Base-by-base conservation (phyloP, 768 basidiomycete species). In the Mycena maculata region DNA sequence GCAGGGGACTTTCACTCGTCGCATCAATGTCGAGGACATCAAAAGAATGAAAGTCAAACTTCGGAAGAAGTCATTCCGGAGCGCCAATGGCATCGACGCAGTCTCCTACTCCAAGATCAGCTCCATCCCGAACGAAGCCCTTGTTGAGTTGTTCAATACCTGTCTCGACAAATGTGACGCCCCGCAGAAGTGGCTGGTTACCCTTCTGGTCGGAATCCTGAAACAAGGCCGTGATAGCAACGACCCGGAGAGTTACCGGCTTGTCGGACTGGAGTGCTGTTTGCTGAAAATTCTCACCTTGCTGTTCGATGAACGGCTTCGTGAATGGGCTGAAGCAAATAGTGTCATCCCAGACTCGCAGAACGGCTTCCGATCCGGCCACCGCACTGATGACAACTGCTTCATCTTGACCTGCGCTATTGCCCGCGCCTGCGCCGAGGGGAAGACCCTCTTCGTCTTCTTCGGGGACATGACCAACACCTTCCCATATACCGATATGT, bases 391-490 rank as follows among this genome's bases (percentile, higher is more conserved):
- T 53, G 71, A 78, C 63, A 78, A 78, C 65, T 63, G 58, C 25
- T 75, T 71, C 45, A 63, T 76, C 25, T 69, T 76, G 1, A 49
- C 67, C 1, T 64, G 58, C 42, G 71, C 71, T 2, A 68, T 72
- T 15, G 73, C 74, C 4, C 48, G 52, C 3, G 73, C 74, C 22
- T 27, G 57, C 23, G 63, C 61, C 12, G 28, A 60, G 15, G 53
- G 59, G 7, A 70, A 67, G 27, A 23, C 72, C 16, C 65, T 76
- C 3, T 77, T 66, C 66, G 70, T 75, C 13, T 63, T 58, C 20
- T 73, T 72, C 52, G 67, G 69, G 15, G 75, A 77, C 60, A 31
- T 76, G 4, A 75, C 63, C 11, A 80, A 81, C 73, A 78, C 80
- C 13, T 80, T 79, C 62, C 79, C 79, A 0, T 45, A 45, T 20